These are phyloP conservation scores for Suillus alpinus DNA, from an alignment of 768 basidiomycete species.

Conservation along the genomic window DNA sequence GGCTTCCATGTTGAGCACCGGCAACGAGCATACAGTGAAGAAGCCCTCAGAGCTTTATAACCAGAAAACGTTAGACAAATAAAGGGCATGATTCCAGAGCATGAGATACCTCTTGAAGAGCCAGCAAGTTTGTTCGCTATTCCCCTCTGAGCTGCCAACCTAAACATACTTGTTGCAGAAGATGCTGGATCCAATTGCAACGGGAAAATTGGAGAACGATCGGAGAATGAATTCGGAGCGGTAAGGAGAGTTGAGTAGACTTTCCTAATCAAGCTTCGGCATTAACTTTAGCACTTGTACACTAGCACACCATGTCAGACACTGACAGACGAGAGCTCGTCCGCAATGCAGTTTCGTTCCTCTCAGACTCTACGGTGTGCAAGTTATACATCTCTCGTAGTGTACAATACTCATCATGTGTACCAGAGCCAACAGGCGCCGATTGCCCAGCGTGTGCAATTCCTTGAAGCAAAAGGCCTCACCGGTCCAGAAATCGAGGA, in stretches of 20 bases:
- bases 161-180: constrained; percentile 25
- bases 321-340: constrained; percentile 72
- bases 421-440: constrained; percentile 72
- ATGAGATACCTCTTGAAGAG: constrained; percentile 13
- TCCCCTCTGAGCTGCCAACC: constrained; percentile 24
- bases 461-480: constrained; percentile 94
- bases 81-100: neutral
- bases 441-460: constrained; percentile 82
- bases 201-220: constrained; percentile 12
- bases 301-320: constrained; percentile 36
- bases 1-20: constrained; percentile 12
- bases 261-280: neutral
- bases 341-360: constrained; percentile 79
- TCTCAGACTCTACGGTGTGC: constrained; percentile 78
- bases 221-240: constrained; percentile 28
- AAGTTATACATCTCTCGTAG: neutral
- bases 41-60: constrained; percentile 6
- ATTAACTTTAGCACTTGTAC: neutral
- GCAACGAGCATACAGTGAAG: constrained; percentile 15
- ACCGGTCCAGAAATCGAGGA: constrained; percentile 80
- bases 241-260: neutral
- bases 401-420: constrained; percentile 7
- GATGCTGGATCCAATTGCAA: constrained; percentile 1
- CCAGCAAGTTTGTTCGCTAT: constrained; percentile 12
- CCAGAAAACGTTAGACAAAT: neutral